phyloP scores from a whole-genome alignment of 768 basidiomycete species.

The Pluteus cervinus region DNA sequence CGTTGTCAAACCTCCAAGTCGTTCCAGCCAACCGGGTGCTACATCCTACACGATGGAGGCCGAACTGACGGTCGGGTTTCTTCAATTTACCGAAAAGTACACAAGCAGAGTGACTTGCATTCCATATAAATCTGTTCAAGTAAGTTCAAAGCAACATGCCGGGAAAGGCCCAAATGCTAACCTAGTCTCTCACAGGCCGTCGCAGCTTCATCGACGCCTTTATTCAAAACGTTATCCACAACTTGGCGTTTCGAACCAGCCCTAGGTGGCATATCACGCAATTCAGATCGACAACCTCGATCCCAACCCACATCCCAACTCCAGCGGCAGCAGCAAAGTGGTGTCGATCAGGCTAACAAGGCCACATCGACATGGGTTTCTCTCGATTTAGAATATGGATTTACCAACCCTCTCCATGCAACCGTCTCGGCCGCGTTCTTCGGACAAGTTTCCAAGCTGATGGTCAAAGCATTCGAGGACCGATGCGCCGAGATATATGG shows the following conservation, averaged over 20 bases:
- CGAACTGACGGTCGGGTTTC: constrained; percentile 85
- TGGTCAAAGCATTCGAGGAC: constrained; percentile 91
- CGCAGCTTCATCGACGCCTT: constrained; percentile 61
- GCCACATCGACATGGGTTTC: constrained; percentile 70
- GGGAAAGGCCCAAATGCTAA: too few species aligned
- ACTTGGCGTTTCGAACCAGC: constrained; percentile 76
- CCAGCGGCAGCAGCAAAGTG: constrained; percentile 30
- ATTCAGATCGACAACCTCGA: too few species aligned
- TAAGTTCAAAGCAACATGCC: too few species aligned
- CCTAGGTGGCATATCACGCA: too few species aligned
- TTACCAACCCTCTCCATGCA: constrained; percentile 82
- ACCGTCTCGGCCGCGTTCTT: constrained; percentile 82
- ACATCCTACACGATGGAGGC: constrained; percentile 58
- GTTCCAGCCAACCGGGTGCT: constrained; percentile 15
- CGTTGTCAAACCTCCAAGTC: constrained; percentile 38
- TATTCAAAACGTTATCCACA: constrained; percentile 70
- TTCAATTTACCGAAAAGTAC: constrained; percentile 84
- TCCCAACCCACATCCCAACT: constrained; percentile 43
- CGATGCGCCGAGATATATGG: constrained; percentile 76
- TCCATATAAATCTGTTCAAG: constrained; percentile 77
- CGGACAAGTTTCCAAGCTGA: constrained; percentile 78
- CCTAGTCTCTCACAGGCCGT: constrained; percentile 58
- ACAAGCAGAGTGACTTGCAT: constrained; percentile 76
- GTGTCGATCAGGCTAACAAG: constrained; percentile 11
- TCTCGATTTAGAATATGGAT: constrained; percentile 80